A percentile compares a stretch with the other conserved stretches of the same genome.
These are phyloP conservation scores for Dissoconium aciculare DNA, from an alignment of 2,329 filamentous ascomycete species.

Conservation along the genomic window DNA sequence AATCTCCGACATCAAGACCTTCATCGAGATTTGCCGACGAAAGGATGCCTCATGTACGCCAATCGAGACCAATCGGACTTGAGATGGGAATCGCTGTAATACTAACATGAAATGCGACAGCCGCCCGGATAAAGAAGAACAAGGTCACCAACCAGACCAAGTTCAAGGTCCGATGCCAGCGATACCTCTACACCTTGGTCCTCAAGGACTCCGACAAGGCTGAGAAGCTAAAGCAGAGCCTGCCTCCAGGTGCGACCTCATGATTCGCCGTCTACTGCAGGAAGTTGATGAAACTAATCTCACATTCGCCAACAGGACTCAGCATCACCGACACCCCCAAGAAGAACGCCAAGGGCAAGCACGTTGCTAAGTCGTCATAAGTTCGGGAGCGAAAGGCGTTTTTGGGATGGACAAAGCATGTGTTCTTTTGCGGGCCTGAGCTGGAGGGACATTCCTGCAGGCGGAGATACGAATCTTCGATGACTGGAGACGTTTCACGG, in stretches of 20 bases:
- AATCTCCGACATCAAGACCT: slow-evolving; percentile 98
- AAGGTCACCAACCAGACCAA: slow-evolving; percentile 83
- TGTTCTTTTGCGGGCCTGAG: no score
- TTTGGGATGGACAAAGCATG: no score
- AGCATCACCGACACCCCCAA: slow-evolving; percentile 46
- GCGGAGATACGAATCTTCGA: no score
- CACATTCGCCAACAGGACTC: slow-evolving; percentile 32
- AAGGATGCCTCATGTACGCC: slow-evolving; percentile 95
- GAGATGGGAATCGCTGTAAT: background rate
- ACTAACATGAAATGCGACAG: slow-evolving; percentile 19
- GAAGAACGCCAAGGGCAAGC: slow-evolving; percentile 47
- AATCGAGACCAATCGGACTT: background rate
- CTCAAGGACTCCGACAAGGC: slow-evolving; percentile 98
- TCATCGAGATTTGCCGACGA: slow-evolving; percentile 99
- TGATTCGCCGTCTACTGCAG: background rate
- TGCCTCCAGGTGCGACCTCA: slow-evolving; percentile 71
- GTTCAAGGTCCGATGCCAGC: slow-evolving; percentile 98
- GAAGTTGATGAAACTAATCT: background rate
- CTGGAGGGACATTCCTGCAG: slow-evolving; percentile 5
- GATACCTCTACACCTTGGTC: slow-evolving; percentile 93
- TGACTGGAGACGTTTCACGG: no score
- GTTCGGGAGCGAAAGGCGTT: slow-evolving; percentile 6
- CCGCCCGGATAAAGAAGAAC: slow-evolving; percentile 63
- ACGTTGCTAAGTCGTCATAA: slow-evolving; percentile 22
- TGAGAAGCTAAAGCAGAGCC: slow-evolving; percentile 98